Base-by-base conservation (phyloP, 768 basidiomycete genomes). In the Russula sp. region DNA sequence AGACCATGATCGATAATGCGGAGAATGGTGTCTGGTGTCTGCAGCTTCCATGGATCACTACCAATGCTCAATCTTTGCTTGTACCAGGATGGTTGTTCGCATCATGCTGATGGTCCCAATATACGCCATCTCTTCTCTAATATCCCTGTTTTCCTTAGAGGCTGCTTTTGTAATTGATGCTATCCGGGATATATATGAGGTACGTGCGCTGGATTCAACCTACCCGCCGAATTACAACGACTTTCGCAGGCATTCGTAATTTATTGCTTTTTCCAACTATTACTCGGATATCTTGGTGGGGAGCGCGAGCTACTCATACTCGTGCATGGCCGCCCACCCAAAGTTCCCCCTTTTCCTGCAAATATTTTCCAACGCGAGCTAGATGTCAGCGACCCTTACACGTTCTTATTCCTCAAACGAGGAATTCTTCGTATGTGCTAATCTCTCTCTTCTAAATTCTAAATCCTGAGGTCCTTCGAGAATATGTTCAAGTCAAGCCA, bases 101-200 rank as follows among this genome's bases (percentile, higher is more conserved):
- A 97, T 98, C 71, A 94, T 98, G 90, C 66, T 98, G 68, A 98
- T 98, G 94, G 91, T 91, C 6, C 96, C 96, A 0, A 77, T 98
- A 34, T 98, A 99, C 73, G 93, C 86, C 1, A 78, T 98, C 34
- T 82, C 97, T 0, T 94, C 93, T 4, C 78, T 98, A 68, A 93
- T 98, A 65, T 93, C 96, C 0, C 79, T 99, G 45, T 92, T 94
- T 77, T 97, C 94, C 0, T 78, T 98, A 59, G 89, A 96, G 71
- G 93, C 90, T 2, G 97, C 97, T 0, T 98, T 98, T 77, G 87
- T 97, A 65, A 95, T 99, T 64, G 97, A 99, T 72, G 93, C 84
- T 16, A 79, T 98, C 64, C 83, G 97, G 48, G 97, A 98, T 73
- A 83, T 99, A 16, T 99, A 99, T 73, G 97, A 99, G 82, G 94